These are phyloP conservation scores for Hibiscus syriacus DNA, from an alignment of 345 rosid genomes.

Conservation along the genomic window DNA sequence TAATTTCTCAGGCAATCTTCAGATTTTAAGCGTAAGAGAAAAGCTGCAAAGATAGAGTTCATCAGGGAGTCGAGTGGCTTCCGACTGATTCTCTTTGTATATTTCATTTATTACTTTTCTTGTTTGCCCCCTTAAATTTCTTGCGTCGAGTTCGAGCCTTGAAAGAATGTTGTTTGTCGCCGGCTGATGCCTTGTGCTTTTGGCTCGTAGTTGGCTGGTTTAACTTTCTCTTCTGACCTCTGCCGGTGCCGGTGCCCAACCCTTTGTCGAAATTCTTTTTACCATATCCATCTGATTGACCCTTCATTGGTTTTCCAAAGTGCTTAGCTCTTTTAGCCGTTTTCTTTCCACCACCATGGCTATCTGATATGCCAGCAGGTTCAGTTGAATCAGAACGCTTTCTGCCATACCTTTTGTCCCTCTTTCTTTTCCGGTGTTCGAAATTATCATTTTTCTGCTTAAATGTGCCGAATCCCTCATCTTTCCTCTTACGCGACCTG, in stretches of 20 bases:
- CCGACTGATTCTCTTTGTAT: too few species aligned
- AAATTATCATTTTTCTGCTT: background rate
- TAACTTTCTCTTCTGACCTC: slow-evolving; percentile 14
- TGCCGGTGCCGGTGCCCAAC: background rate
- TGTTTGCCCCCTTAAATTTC: slow-evolving; percentile 15
- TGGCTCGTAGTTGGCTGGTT: slow-evolving; percentile 5
- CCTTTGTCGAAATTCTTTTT: slow-evolving; percentile 7
- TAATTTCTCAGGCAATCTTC: too few species aligned
- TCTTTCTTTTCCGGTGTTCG: slow-evolving; percentile 22
- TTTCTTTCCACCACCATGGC: slow-evolving; percentile 8
- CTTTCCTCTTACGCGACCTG: slow-evolving; percentile 20
- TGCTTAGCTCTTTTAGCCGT: slow-evolving; percentile 9
- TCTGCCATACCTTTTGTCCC: slow-evolving; percentile 8
- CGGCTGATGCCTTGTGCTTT: background rate
- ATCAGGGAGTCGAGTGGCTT: too few species aligned
- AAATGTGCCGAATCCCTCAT: slow-evolving; percentile 7
- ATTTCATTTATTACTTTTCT: background rate
- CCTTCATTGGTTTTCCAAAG: slow-evolving; percentile 10
- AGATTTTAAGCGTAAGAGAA: too few species aligned
- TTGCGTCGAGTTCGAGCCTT: slow-evolving; percentile 3
- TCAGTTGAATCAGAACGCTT: too few species aligned
- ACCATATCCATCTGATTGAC: slow-evolving; percentile 8
- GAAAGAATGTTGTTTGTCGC: slow-evolving; percentile 8
- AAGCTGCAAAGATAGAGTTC: too few species aligned
- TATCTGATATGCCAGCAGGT: too few species aligned